Evolutionary conservation across 495 filamentous ascomycete genomes (phyloP).

Genomic region (Penicillium longicatenatum): DNA sequence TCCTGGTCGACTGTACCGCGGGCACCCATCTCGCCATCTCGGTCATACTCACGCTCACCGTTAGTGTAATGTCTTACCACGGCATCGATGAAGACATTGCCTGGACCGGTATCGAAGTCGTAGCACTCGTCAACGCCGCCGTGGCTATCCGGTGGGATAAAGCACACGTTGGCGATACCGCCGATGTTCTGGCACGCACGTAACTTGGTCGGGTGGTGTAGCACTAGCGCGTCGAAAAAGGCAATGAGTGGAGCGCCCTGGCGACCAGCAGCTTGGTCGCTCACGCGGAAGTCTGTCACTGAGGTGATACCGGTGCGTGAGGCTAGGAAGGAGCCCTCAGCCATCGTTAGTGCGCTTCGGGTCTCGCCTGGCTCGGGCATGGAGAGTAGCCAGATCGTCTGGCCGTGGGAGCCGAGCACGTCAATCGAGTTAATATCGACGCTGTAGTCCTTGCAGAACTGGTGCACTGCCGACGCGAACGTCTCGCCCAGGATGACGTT

Average conservation of each 20-base stretch:
- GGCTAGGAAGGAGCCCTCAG: constrained; percentile 47
- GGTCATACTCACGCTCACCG: constrained; percentile 36
- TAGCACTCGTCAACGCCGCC: constrained; percentile 50
- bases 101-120: constrained; percentile 55
- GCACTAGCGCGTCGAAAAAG: constrained; percentile 51
- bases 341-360: constrained; percentile 50
- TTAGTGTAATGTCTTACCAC: constrained; percentile 38
- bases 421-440: constrained; percentile 52
- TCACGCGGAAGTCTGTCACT: constrained; percentile 48
- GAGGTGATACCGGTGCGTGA: constrained; percentile 46
- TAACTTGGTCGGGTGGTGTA: constrained; percentile 57
- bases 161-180: constrained; percentile 61
- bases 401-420: constrained; percentile 59
- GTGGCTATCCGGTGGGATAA: constrained; percentile 55
- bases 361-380: constrained; percentile 53
- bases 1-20: constrained; percentile 52
- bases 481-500: constrained; percentile 55
- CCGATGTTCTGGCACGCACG: constrained; percentile 62
- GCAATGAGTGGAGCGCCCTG: constrained; percentile 49
- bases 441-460: constrained; percentile 46
- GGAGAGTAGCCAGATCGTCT: constrained; percentile 59
- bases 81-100: constrained; percentile 45
- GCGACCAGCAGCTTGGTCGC: constrained; percentile 47
- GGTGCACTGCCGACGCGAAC: constrained; percentile 49
- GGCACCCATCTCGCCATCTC: constrained; percentile 54